These are phyloP conservation scores for Sphagnum contortum DNA, from an alignment of 225 moss, liverwort and hornwort species.

Conservation along the genomic window DNA sequence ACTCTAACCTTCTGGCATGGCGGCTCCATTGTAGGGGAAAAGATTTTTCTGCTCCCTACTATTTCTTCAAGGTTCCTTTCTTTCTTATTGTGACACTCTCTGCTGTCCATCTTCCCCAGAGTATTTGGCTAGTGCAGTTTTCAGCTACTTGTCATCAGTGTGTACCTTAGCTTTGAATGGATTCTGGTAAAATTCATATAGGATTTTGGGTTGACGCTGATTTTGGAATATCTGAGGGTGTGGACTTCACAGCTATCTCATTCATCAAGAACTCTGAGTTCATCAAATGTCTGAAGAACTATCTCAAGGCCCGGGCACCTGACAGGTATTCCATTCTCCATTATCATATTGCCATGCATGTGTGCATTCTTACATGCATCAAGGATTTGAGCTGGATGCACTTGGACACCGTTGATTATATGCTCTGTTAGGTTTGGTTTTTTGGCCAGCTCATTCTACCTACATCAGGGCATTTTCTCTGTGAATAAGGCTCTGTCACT, in stretches of 20 bases:
- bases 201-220: constrained; percentile 30
- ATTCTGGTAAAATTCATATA: no score
- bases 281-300: constrained; percentile 40
- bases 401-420: no score
- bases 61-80: constrained; percentile 27
- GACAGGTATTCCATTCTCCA: constrained; percentile 10
- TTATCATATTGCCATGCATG: no score
- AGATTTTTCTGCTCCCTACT: constrained; percentile 30
- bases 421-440: no score
- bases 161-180: constrained; percentile 1
- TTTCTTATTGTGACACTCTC: background rate
- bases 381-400: no score
- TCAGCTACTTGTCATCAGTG: background rate
- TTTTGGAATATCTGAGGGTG: constrained; percentile 33
- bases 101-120: no score
- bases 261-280: constrained; percentile 39
- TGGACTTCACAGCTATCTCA: constrained; percentile 38
- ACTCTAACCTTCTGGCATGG: constrained; percentile 38
- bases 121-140: no score
- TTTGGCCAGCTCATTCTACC: no score
- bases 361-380: no score
- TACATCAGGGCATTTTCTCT: no score
- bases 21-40: constrained; percentile 20
- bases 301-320: constrained; percentile 25
- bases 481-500: no score